Conservation (phyloP, 495 filamentous ascomycete species). For the Penicillium parvum region DNA sequence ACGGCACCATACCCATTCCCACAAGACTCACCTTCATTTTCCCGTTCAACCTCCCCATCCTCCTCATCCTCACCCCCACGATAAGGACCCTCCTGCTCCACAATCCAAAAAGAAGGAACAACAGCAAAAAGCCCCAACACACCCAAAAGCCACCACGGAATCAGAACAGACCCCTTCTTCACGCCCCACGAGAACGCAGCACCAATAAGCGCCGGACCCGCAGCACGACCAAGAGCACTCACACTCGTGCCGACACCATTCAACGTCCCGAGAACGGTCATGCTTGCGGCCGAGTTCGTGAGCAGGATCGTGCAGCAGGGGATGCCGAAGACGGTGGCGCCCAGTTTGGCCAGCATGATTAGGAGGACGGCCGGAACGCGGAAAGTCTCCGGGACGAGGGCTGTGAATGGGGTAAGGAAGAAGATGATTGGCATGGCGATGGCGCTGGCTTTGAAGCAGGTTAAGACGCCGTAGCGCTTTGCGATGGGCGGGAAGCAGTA, state of each 20-base stretch:
- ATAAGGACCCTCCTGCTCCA: slow-evolving; percentile 72
- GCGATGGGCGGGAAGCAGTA: slow-evolving; percentile 69
- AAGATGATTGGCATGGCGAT: slow-evolving; percentile 67
- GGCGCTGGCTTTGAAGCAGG: slow-evolving; percentile 57
- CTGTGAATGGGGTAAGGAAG: slow-evolving; percentile 68
- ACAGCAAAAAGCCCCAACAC: slow-evolving; percentile 55
- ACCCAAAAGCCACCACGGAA: slow-evolving; percentile 75
- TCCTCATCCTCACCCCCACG: slow-evolving; percentile 29
- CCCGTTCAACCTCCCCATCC: slow-evolving; percentile 15
- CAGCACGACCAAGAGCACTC: slow-evolving; percentile 70
- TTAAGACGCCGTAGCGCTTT: slow-evolving; percentile 63
- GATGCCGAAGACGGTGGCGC: slow-evolving; percentile 73
- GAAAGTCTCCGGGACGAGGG: slow-evolving; percentile 48
- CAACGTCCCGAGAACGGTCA: slow-evolving; percentile 76
- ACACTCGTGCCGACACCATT: slow-evolving; percentile 84
- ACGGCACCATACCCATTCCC: slow-evolving; percentile 11
- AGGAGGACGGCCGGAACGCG: slow-evolving; percentile 43
- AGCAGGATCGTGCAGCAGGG: slow-evolving; percentile 85
- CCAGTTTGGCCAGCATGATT: slow-evolving; percentile 57
- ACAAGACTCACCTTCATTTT: neutral
- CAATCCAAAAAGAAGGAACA: slow-evolving; percentile 63
- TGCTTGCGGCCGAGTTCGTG: slow-evolving; percentile 74
- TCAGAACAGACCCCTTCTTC: slow-evolving; percentile 62
- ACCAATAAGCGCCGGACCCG: slow-evolving; percentile 67
- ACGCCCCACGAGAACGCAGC: slow-evolving; percentile 66